Base-by-base conservation (phyloP, 306 rosid genomes). In the Glycine latifolia region DNA sequence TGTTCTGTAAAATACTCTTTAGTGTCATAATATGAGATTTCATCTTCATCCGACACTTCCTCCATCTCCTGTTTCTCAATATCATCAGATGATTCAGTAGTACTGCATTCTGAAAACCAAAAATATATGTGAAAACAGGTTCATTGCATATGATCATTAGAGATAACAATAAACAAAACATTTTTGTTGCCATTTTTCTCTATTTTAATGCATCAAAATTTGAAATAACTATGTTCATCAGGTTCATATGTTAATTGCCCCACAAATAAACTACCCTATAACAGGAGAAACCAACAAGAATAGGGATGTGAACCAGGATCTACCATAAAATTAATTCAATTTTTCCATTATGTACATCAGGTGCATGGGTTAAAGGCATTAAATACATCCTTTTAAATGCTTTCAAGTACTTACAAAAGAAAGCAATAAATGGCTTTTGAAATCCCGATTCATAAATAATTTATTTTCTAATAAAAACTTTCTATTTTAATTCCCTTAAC, bases 31-130 rank as follows among this genome's bases (percentile, higher is more conserved):
- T 85, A 95, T 41, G 87, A 88, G 71, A 88, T 69, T 78, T 92
- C 97, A 84, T 95, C 99, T 83, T 88, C 98, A 44, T 91, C 99
- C 8, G 98, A 95, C 72, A 84, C 96, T 78, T 95, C 99, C 75
- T 93, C 97, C 77, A 90, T 78, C 79, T 95, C 99, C 53, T 88
- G 97, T 80, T 93, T 95, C 85, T 92, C 99, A 79, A 93, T 86
- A 85, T 93, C 98, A 54, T 92, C 98, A 0, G 98, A 93, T 65
- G 99, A 91, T 83, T 89, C 99, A 4, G 98, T 93, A 39, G 99
- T 91, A 82, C 97, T 93, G 89, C 90, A 95, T 89, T 95, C 99
- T 95, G 90, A 37, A 59, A 84, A 68, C 66, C 83, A 79, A 68
- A 85, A 62, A 37, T 55, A 52, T 15, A 48, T 60, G 80, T 67